Evolutionary conservation across 83 land plant genomes (phyloP), one percentile per base, ranked within the genome.

Genomic region (Picea abies): DNA sequence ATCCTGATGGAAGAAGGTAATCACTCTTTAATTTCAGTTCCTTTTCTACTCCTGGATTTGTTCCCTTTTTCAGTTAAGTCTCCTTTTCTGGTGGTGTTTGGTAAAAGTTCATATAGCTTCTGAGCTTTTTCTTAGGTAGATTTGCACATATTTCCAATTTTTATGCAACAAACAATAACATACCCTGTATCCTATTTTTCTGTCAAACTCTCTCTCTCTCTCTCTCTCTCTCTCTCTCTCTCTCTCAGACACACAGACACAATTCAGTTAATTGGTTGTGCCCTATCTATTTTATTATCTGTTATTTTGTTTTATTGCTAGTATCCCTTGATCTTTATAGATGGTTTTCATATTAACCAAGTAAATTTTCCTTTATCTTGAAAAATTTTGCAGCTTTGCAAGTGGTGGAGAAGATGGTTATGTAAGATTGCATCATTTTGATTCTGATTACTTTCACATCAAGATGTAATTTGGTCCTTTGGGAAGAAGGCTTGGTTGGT

Each of bases 371-470:
- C 22, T 72, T 22, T 60, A 70, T 47, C 49, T 44, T 52, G 60
- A 22, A n/a, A 5, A 35, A 6, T 1, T 80, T n/a, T 44, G 76
- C 83, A 96, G 99, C 79, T 96, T 96, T 81, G 81, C 98, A 2
- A 95, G 98, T 79, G 99, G 99, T 80, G 99, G 99, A 49, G 99
- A 96, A 82, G 99, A 96, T 80, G 99, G 99, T 19, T 96, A 96
- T 69, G 98, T 96, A 0, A 81, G 98, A 35, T 69, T 96, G 60
- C 99, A 96, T 80, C 98, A 95, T 81, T 96, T 96, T 82, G 99
- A 96, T 81, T 87, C 92, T 10, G 99, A 96, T 52, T 96, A 96
- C 84, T 96, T 88, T 87, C 89, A 92, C 82, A 91, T 96, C 63
- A 96, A 90, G 86, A 84, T 94, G 78, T 96, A 90, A 64, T 52